Conservation (phyloP, 331 rosid genomes). For the Rhamnella rubrinervis region DNA sequence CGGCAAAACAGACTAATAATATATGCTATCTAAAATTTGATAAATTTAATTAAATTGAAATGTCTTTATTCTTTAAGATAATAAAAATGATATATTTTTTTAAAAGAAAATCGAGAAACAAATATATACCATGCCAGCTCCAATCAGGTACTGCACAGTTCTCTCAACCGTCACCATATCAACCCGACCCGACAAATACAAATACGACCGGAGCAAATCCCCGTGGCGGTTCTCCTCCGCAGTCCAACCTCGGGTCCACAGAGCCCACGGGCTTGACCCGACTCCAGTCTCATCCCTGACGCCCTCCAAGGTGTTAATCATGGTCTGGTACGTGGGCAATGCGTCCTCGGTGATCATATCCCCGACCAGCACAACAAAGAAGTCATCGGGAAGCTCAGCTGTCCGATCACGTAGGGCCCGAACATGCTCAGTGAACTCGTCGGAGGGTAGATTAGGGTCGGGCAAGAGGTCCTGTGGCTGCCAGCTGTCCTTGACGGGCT, state of each 20-base stretch:
- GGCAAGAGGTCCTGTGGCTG: constrained; percentile 53
- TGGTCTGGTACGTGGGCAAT: constrained; percentile 69
- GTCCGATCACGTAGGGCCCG: constrained; percentile 52
- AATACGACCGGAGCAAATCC: constrained; percentile 54
- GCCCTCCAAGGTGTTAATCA: constrained; percentile 59
- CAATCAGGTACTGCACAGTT: constrained; percentile 55
- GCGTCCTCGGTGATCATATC: constrained; percentile 84
- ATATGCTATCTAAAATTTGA: too few relatives aligned
- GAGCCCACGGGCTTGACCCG: constrained; percentile 61
- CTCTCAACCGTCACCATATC: constrained; percentile 63
- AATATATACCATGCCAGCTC: constrained; percentile 63
- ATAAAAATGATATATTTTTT: not conserved
- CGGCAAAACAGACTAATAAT: too few relatives aligned
- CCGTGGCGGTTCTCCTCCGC: constrained; percentile 76
- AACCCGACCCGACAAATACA: constrained; percentile 70
- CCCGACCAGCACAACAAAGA: constrained; percentile 63
- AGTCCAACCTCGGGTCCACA: constrained; percentile 72
- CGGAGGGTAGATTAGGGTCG: constrained; percentile 31
- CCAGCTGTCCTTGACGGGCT: constrained; percentile 65
- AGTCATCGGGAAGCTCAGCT: constrained; percentile 58
- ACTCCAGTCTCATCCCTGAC: constrained; percentile 52
- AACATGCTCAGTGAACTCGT: constrained; percentile 56
- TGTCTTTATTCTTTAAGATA: not conserved
- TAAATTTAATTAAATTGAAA: too few relatives aligned
- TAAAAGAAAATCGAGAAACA: not conserved